These are phyloP conservation scores for Stemphylium lycopersici DNA, from an alignment of 2,329 filamentous ascomycete genomes.

Conservation along the genomic window DNA sequence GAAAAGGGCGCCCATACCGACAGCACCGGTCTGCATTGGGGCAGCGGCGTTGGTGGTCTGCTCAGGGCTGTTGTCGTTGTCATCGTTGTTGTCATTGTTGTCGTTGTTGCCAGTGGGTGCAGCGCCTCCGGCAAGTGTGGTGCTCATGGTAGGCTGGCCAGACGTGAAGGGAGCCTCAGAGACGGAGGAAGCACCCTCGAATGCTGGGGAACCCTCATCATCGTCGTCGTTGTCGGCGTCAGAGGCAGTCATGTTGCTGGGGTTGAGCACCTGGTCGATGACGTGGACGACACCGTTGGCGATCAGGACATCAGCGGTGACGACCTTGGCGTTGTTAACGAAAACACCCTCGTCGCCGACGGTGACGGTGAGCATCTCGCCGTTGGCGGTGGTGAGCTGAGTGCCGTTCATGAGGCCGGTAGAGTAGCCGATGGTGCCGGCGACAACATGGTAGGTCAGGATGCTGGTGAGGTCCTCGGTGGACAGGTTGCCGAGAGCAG, in stretches of 20 bases:
- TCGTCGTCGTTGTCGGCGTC: slow-evolving; percentile 51
- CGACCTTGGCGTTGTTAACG: slow-evolving; percentile 53
- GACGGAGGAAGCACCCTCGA: slow-evolving; percentile 57
- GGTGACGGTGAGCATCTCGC: slow-evolving; percentile 50
- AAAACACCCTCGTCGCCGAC: slow-evolving; percentile 46
- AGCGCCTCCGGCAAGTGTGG: slow-evolving; percentile 37
- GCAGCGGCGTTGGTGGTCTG: slow-evolving; percentile 20
- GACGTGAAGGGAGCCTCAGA: slow-evolving; percentile 62
- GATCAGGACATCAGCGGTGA: slow-evolving; percentile 51
- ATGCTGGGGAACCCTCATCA: slow-evolving; percentile 59
- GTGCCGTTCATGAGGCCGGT: slow-evolving; percentile 51
- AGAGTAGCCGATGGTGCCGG: slow-evolving; percentile 62
- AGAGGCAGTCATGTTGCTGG: slow-evolving; percentile 54
- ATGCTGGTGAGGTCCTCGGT: slow-evolving; percentile 58
- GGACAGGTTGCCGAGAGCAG: slow-evolving; percentile 56
- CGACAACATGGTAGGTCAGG: slow-evolving; percentile 69
- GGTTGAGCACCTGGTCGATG: slow-evolving; percentile 65
- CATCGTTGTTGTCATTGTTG: no score
- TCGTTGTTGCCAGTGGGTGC: slow-evolving; percentile 16
- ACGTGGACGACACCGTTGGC: slow-evolving; percentile 58
- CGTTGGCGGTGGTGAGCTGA: slow-evolving; percentile 46
- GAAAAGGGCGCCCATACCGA: slow-evolving; percentile 57
- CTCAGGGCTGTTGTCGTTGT: slow-evolving; percentile 6
- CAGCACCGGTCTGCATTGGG: slow-evolving; percentile 47
- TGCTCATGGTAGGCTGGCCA: slow-evolving; percentile 56